Evolutionary conservation across 1,284 basidiomycete genomes (phyloP).

Genomic region (Ceratobasidium sp.): DNA sequence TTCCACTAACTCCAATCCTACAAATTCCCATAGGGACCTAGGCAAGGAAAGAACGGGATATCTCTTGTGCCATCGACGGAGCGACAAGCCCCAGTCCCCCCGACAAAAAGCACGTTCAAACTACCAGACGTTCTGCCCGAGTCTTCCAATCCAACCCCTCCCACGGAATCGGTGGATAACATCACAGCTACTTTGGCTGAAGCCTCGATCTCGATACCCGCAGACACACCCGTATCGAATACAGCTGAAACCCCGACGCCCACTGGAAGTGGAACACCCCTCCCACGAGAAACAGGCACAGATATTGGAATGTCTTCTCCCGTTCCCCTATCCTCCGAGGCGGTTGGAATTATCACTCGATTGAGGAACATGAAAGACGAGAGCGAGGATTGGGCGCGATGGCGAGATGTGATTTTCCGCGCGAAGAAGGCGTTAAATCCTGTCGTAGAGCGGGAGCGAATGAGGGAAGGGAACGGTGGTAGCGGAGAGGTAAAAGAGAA

Average conservation of each 20-base stretch:
- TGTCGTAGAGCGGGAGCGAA: conserved; percentile 35
- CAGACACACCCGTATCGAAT: conserved; percentile 30
- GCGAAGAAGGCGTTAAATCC: conserved; percentile 62
- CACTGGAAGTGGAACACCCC: conserved; percentile 55
- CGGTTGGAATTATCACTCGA: conserved; percentile 84
- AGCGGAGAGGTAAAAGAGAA: conserved; percentile 1
- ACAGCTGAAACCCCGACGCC: conserved; percentile 1
- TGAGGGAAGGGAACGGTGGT: not conserved
- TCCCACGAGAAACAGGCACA: conserved; percentile 83
- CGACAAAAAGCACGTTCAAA: conserved; percentile 22
- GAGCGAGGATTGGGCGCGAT: conserved; percentile 90
- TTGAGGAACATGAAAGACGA: conserved; percentile 92
- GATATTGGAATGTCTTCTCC: conserved; percentile 92
- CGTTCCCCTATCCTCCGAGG: conserved; percentile 83
- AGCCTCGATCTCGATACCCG: conserved; percentile 8
- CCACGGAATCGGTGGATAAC: conserved; percentile 10
- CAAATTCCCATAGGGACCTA: conserved; percentile 39
- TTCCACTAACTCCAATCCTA: not conserved
- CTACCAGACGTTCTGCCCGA: conserved; percentile 22
- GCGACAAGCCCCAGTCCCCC: conserved; percentile 31
- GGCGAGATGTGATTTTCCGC: conserved; percentile 84
- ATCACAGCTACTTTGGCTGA: conserved; percentile 19
- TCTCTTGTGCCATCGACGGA: conserved; percentile 35
- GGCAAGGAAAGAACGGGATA: conserved; percentile 44
- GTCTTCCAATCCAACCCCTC: conserved; percentile 1